These are phyloP conservation scores for Isoetes taiwanensis DNA, from an alignment of 75 land plant species.

Conservation along the genomic window DNA sequence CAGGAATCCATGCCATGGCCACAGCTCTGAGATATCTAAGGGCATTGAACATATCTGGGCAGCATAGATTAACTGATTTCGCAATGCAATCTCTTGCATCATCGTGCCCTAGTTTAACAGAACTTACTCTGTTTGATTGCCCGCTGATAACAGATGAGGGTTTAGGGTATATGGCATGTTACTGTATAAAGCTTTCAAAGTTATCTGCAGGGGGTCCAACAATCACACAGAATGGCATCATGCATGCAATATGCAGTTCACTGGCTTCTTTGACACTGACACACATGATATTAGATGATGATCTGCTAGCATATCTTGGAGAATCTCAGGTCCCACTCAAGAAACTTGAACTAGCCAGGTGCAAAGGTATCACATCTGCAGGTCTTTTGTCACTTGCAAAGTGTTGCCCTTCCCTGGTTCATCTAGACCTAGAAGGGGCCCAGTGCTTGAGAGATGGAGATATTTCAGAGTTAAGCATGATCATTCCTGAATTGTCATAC, in stretches of 20 bases:
- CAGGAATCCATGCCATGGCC: constrained; percentile 18
- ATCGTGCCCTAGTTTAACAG: constrained; percentile 12
- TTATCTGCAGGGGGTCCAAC: constrained; percentile 6
- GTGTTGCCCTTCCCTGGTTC: constrained; percentile 6
- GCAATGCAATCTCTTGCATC: constrained; percentile 8
- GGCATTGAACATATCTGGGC: constrained; percentile 23
- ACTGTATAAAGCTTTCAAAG: neutral
- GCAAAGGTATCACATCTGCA: constrained; percentile 9
- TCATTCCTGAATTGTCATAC: constrained; percentile 9
- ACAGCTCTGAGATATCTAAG: constrained; percentile 5
- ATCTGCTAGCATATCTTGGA: constrained; percentile 1
- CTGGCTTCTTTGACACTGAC: neutral
- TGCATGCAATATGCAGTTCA: neutral
- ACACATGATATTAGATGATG: constrained; percentile 13
- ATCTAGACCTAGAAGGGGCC: constrained; percentile 19
- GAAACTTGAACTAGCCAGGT: constrained; percentile 16
- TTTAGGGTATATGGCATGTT: constrained; percentile 2
- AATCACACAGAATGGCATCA: constrained; percentile 3
- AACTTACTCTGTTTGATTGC: constrained; percentile 12
- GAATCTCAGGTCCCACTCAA: constrained; percentile 9
- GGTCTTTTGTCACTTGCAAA: constrained; percentile 15
- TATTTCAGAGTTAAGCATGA: constrained; percentile 5
- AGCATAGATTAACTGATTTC: constrained; percentile 18
- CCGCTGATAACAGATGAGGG: constrained; percentile 18
- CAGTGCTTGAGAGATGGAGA: constrained; percentile 14